Base-by-base conservation (phyloP, 192 early-diverging fungal genomes). In the Haplosporangium gracile region DNA sequence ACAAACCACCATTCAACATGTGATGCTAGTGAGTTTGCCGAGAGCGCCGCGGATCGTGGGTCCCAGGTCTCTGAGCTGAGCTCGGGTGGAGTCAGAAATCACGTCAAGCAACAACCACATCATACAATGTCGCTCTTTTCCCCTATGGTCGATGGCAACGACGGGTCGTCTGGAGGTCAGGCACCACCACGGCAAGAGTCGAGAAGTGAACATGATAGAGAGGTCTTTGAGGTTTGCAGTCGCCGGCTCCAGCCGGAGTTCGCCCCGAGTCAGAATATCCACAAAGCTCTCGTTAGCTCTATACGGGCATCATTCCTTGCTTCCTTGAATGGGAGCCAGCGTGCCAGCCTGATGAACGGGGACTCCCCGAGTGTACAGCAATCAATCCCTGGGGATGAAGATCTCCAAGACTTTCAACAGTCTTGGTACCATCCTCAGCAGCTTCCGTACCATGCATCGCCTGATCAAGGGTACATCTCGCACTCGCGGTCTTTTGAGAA, bases 251-350 rank as follows among this genome's bases (percentile, higher is more conserved):
- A 74, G 13, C 29, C 18, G 7, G 73, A 13, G 4, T 74, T 57
- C 24, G 57, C n/a, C 38, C 76, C 38, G 3, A 47, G 38, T 29
- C 76, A 77, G 15, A 40, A 29, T 32, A 47, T 65, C 55, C 75
- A 68, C 38, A 77, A 29, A 3, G 76, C 38, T 49, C 20, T 77
- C 4, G 16, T 68, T 11, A 77, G 49, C 32, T 53, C 76, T 18
- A 68, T 65, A 29, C 38, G 40, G 42, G 34, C 76, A 8, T 77
- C 76, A n/a, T 76, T 76, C 26, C 40, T 76, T 6, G 57, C 36
- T 11, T 57, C 75, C 18, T 65, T 65, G 60, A 32, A 32, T 11
- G 60, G 4, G n/a, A 15, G 60, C 4, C 60, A 65, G 13, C 60
- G 60, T 1, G 60, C 60, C 24, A 32, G 60, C 32, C 29, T 65